These are phyloP conservation scores for Anthoceros angustus DNA, from an alignment of 225 moss, liverwort and hornwort genomes.

Conservation along the genomic window DNA sequence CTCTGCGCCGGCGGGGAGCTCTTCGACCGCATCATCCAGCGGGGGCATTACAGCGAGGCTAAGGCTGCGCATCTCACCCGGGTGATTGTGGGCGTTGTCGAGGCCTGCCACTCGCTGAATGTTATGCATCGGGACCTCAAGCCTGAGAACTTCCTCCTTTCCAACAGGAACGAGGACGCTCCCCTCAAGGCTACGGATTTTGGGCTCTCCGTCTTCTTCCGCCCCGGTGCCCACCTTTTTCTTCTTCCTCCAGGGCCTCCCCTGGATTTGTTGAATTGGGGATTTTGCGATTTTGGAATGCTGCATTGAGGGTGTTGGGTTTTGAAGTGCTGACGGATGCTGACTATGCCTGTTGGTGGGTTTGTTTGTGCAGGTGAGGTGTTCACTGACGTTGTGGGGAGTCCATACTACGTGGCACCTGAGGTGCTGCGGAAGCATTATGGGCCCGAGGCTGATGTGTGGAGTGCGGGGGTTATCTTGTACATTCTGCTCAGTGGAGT, in stretches of 20 bases:
- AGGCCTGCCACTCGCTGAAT: slow-evolving; percentile 3
- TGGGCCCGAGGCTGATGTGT: background rate
- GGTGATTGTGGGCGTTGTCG: slow-evolving; percentile 1
- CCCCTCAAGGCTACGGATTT: background rate
- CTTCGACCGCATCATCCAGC: slow-evolving; percentile 2
- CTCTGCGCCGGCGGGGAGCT: slow-evolving; percentile 5
- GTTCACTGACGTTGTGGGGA: background rate
- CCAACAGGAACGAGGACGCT: background rate
- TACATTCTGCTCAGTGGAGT: slow-evolving; percentile 3
- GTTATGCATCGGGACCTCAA: slow-evolving; percentile 1
- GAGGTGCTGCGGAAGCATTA: slow-evolving; percentile 1
- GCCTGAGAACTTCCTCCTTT: slow-evolving; percentile 1
- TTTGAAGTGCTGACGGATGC: background rate
- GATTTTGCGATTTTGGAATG: too few species aligned
- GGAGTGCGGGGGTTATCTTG: background rate
- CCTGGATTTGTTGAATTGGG: too few species aligned
- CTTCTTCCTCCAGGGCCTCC: background rate
- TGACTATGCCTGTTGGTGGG: background rate
- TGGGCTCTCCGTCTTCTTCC: background rate
- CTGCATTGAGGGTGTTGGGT: too few species aligned
- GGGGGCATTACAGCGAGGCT: background rate
- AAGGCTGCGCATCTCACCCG: slow-evolving; percentile 2
- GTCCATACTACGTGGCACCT: background rate
- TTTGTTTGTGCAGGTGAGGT: background rate
- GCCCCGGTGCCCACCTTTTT: background rate